Base-by-base conservation (phyloP, 108 stramenopile genomes). In the Fragilariopsis cylindrus region DNA sequence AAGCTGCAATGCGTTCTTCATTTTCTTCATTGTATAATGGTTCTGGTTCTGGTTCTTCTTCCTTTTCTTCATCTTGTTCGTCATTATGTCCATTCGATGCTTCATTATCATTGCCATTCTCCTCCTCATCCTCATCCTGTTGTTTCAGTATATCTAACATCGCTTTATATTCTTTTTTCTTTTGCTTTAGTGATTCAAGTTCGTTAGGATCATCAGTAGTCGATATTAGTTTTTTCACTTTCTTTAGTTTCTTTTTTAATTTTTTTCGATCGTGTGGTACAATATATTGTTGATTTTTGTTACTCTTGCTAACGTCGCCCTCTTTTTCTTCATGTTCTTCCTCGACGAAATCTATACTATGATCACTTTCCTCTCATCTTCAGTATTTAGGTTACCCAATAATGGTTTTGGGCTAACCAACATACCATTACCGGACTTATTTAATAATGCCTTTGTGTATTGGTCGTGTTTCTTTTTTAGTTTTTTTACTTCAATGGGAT, bases 211-310 rank as follows among this genome's bases (percentile, higher is more conserved):
- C 30, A 19, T 21, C 50, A 19, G 67, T 18, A 5, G 67, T 39
- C 30, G 0, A 39, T 8, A 68, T 48, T 13, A 68, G 16, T 21
- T 50, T 68, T 21, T 52, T 13, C 30, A 68, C 48, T 16, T 68
- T 68, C 50, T 68, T 68, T 6, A 68, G 67, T 48, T 68, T 68
- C 48, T 68, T 68, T 19, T 68, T 21, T 39, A 68, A 39, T 9
- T 47, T 68, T 30, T 68, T 68, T 52, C 39, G 4, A 52, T 68
- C 49, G 67, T 68, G 49, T 16, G 67, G 30, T 8, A 50, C 18
- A 11, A 7, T 18, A 44, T 44, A 16, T 6, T 2, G 12, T 7
- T 5, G 16, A 50, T 18, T 52, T 41, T 30, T n/a, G 6, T n/a
- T 12, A 5, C 47, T 52, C 7, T 39, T 68, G 3, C 50, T 16